Evolutionary conservation across 805 yeast species (phyloP).

Genomic region (Pichia scutulata): DNA sequence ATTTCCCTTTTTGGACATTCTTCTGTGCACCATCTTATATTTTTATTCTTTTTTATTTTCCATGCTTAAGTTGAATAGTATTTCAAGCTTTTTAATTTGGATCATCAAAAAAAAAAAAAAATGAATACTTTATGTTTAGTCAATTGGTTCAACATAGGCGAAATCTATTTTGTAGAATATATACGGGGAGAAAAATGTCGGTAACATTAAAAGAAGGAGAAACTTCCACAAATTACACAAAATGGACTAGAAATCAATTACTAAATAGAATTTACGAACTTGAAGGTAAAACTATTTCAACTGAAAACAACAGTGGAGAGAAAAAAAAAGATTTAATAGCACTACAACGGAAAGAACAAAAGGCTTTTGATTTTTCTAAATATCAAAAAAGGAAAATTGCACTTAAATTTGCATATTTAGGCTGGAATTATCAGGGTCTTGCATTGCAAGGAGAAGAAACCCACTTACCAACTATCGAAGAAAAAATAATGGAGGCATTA

Average conservation of each 20-base stretch:
- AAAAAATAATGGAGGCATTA: slow-evolving; percentile 64
- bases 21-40: slow-evolving; percentile 1
- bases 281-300: slow-evolving; percentile 32
- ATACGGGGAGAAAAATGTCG: neutral
- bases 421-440: slow-evolving; percentile 92
- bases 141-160: neutral
- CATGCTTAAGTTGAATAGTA: too few relatives aligned
- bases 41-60: too few relatives aligned
- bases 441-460: slow-evolving; percentile 74
- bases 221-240: slow-evolving; percentile 34
- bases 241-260: slow-evolving; percentile 62
- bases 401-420: slow-evolving; percentile 75
- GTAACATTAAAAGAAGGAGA: neutral
- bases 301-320: neutral
- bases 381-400: slow-evolving; percentile 66
- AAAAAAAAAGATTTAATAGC: neutral
- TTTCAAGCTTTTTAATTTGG: too few relatives aligned
- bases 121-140: neutral
- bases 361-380: slow-evolving; percentile 57
- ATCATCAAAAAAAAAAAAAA: too few relatives aligned
- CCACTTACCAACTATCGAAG: slow-evolving; percentile 82
- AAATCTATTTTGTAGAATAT: neutral
- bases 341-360: slow-evolving; percentile 24
- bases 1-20: slow-evolving; percentile 4
- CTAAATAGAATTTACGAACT: slow-evolving; percentile 48